A percentile compares a stretch with the other conserved stretches of the same genome.
Conservation (phyloP, 2,329 filamentous ascomycete genomes). For the Biscogniauxia marginata region DNA sequence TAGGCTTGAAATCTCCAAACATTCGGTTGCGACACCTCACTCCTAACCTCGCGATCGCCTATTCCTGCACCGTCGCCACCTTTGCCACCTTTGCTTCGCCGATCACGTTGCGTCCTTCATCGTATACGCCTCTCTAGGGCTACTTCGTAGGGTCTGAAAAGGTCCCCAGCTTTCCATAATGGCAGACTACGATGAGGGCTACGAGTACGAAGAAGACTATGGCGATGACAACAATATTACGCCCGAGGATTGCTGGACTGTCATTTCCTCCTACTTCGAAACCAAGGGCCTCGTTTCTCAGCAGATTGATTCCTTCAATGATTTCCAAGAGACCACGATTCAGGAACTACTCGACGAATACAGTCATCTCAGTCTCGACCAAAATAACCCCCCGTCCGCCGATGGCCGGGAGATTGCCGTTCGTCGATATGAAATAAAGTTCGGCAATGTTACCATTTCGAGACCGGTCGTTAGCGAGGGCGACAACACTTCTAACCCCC, state of each 20-base stretch:
- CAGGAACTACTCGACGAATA: conserved; percentile 94
- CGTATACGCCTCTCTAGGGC: too few relatives aligned
- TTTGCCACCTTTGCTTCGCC: too few relatives aligned
- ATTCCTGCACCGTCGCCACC: too few relatives aligned
- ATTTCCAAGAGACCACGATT: conserved; percentile 92
- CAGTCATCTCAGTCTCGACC: conserved; percentile 86
- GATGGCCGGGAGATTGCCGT: conserved; percentile 80
- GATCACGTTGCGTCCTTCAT: too few relatives aligned
- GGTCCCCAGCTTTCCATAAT: conserved; percentile 35
- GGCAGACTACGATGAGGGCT: conserved; percentile 59
- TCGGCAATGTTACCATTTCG: conserved; percentile 85
- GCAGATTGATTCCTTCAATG: conserved; percentile 97
- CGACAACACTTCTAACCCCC: conserved; percentile 80
- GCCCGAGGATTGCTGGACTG: conserved; percentile 96
- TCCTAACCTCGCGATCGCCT: too few relatives aligned
- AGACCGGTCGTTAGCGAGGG: conserved; percentile 90
- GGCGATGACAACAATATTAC: conserved; percentile 75
- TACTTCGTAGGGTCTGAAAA: too few relatives aligned
- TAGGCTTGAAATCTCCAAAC: not conserved
- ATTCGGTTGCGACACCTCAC: too few relatives aligned
- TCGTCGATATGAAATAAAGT: conserved; percentile 92
- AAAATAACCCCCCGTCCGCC: conserved; percentile 72
- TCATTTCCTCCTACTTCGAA: conserved; percentile 96
- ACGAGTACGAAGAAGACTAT: conserved; percentile 69
- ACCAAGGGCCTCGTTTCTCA: conserved; percentile 94